These are phyloP conservation scores for Cordyceps sp. DNA, from an alignment of 2,329 filamentous ascomycete genomes.

Conservation along the genomic window DNA sequence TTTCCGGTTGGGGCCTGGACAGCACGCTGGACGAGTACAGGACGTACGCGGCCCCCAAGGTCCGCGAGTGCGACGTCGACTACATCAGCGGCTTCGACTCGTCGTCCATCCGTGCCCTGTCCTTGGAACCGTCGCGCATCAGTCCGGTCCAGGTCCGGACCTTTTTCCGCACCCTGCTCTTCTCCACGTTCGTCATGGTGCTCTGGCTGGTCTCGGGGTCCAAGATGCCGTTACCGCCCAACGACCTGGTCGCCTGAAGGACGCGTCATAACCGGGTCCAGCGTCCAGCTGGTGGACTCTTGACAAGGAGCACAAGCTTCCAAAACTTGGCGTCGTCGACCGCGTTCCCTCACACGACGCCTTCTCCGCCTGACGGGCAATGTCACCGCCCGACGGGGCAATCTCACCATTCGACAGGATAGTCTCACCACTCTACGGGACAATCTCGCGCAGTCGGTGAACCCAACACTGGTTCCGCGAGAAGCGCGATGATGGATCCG, in stretches of 20 bases:
- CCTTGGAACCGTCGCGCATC: slow-evolving; percentile 4
- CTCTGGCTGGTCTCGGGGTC: slow-evolving; percentile 25
- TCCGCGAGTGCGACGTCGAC: slow-evolving; percentile 40
- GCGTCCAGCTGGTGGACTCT: too few species aligned
- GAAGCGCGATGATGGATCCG: too few species aligned
- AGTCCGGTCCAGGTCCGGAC: slow-evolving; percentile 13
- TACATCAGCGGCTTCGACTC: slow-evolving; percentile 37
- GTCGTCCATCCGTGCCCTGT: slow-evolving; percentile 15
- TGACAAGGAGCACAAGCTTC: too few species aligned
- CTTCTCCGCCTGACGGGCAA: too few species aligned
- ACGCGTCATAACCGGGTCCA: too few species aligned
- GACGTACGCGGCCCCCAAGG: slow-evolving; percentile 43
- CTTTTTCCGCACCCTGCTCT: slow-evolving; percentile 25
- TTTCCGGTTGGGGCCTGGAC: slow-evolving; percentile 48
- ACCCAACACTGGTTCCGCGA: too few species aligned
- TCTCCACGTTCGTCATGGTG: slow-evolving; percentile 22
- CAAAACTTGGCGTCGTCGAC: too few species aligned
- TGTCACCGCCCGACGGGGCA: too few species aligned
- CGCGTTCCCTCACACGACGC: too few species aligned
- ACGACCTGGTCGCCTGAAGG: not conserved
- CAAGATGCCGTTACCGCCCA: slow-evolving; percentile 7
- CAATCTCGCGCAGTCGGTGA: too few species aligned
- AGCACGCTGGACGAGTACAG: slow-evolving; percentile 58
- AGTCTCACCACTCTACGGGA: too few species aligned
- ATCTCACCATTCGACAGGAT: too few species aligned